Evolutionary conservation across 2,329 filamentous ascomycete genomes (phyloP).

Genomic region (Simplicillium aogashimaense): DNA sequence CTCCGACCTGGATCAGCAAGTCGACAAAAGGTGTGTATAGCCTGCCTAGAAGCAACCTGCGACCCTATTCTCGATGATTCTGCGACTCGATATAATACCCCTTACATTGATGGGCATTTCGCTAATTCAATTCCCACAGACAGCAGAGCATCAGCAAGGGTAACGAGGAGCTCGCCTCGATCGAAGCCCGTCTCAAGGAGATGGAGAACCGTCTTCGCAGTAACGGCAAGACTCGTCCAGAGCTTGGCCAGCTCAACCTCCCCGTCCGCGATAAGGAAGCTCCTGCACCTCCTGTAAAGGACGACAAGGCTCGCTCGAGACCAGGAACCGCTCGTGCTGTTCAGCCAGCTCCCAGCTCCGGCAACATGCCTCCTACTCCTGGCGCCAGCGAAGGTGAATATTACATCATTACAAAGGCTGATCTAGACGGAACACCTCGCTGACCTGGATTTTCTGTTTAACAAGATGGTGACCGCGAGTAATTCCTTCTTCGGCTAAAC

Average conservation of each 20-base stretch:
- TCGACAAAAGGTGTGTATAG: constrained; percentile 67
- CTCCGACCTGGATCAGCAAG: constrained; percentile 61
- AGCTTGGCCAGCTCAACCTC: constrained; percentile 10
- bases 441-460: constrained; percentile 4
- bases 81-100: constrained; percentile 1
- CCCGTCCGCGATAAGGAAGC: constrained; percentile 11
- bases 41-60: background rate
- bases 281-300: constrained; percentile 15
- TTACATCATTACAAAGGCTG: constrained; percentile 18
- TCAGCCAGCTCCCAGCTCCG: constrained; percentile 41
- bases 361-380: constrained; percentile 50
- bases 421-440: background rate
- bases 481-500: background rate
- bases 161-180: constrained; percentile 70
- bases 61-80: background rate
- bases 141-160: constrained; percentile 70
- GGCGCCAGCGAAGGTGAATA: constrained; percentile 55
- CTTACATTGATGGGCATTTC: background rate
- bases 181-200: constrained; percentile 75
- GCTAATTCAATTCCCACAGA: constrained; percentile 35
- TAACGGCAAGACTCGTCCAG: constrained; percentile 10
- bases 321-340: constrained; percentile 42
- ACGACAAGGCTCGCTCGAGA: constrained; percentile 34
- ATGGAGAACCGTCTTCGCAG: constrained; percentile 67
- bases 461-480: constrained; percentile 9